Base-by-base conservation (phyloP, 139 green algal genomes). In the Coccomyxa sp. region DNA sequence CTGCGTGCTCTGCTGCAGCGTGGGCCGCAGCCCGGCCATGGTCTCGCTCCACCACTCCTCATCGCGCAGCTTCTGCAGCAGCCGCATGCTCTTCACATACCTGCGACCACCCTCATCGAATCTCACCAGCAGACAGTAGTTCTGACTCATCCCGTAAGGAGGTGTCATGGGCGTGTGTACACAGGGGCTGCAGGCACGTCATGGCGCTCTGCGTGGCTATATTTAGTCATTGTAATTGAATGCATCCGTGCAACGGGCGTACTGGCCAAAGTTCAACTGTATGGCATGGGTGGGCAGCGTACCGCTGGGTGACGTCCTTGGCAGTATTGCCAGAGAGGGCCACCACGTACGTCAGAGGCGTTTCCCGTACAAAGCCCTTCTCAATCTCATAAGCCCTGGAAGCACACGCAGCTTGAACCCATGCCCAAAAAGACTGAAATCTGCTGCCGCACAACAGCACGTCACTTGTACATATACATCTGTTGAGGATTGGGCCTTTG, bases 231-330 rank as follows among this genome's bases (percentile, higher is more conserved):
- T n/a, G n/a, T n/a, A n/a, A n/a, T n/a, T n/a, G n/a, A n/a, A n/a
- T n/a, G n/a, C n/a, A n/a, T n/a, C n/a, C n/a, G n/a, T n/a, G n/a
- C n/a, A n/a, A n/a, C n/a, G n/a, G n/a, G n/a, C n/a, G n/a, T n/a
- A n/a, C n/a, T n/a, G n/a, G n/a, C n/a, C 41, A 27, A 54, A n/a
- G 39, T 76, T 37, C 37, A 35, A 10, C 7, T 73, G 41, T 44
- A 5, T 34, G 55, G 27, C 9, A 77, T 36, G 29, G 77, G 33
- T 4, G 54, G 69, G 77, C n/a, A 31, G 50, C 76, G 14, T 70
- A 90, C 78, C 87, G 80, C 39, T 73, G 58, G 0, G 90, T 95
- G 2, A 96, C 89, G 78, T 97, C 92, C 77, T 90, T 91, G 44
- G 88, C 87, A 27, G 76, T 76, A 8, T 82, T 87, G 1, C 55